Percentiles rank a stretch among this genome's conserved stretches.
phyloP scores from a whole-genome alignment of 1,139 yeast species.

The Candida sojae region DNA sequence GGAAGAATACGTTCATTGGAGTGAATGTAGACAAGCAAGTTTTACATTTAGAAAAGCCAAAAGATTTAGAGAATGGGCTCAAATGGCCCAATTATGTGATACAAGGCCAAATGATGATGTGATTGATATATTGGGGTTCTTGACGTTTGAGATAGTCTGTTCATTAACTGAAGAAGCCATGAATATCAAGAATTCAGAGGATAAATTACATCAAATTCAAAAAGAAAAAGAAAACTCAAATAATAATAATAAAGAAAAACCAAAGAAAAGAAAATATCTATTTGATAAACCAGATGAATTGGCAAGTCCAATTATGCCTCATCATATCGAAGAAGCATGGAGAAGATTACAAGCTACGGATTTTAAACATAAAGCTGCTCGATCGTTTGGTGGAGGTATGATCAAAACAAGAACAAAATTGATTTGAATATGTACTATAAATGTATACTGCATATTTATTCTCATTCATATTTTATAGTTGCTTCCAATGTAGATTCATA shows the following conservation, averaged over 20 bases:
- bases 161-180: conserved; percentile 91
- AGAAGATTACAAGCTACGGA: conserved; percentile 69
- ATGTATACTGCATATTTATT: not conserved
- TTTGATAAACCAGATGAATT: conserved; percentile 93
- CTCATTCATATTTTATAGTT: not conserved
- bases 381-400: conserved; percentile 78
- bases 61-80: conserved; percentile 96
- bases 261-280: conserved; percentile 56
- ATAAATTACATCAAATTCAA: conserved; percentile 39
- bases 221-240: conserved; percentile 22
- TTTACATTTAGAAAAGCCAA: conserved; percentile 93
- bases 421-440: conserved; percentile 29
- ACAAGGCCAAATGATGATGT: conserved; percentile 95
- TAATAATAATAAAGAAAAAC: conserved; percentile 25
- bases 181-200: conserved; percentile 73
- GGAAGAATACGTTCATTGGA: conserved; percentile 98
- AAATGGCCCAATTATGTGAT: conserved; percentile 79
- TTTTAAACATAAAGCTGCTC: conserved; percentile 62
- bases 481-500: conserved; percentile 13
- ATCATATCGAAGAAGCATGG: conserved; percentile 92
- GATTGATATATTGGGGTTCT: conserved; percentile 89
- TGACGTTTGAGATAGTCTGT: conserved; percentile 96
- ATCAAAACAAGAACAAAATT: conserved; percentile 43
- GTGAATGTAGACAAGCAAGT: conserved; percentile 96
- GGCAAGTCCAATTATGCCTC: conserved; percentile 77